Evolutionary conservation across 2,329 filamentous ascomycete genomes (phyloP).

Genomic region (Cryphonectria naterciae): DNA sequence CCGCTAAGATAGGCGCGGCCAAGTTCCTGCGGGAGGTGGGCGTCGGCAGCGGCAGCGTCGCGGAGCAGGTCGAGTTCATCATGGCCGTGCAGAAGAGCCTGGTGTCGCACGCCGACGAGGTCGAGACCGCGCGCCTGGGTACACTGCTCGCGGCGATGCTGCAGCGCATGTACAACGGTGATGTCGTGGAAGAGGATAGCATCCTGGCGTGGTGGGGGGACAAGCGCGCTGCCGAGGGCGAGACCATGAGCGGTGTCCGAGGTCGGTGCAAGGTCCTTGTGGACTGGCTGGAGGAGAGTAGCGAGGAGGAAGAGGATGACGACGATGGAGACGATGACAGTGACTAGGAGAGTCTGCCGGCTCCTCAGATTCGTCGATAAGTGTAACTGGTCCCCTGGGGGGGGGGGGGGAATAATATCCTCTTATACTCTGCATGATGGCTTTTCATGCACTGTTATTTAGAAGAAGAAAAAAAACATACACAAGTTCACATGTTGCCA

Average conservation of each 20-base stretch:
- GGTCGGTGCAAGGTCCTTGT: constrained; percentile 78
- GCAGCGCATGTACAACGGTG: constrained; percentile 83
- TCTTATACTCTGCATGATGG: background rate
- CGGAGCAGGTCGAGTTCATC: constrained; percentile 86
- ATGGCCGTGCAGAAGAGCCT: constrained; percentile 82
- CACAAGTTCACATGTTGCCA: background rate
- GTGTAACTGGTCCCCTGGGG: background rate
- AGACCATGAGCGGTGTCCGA: constrained; percentile 71
- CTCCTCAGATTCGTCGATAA: background rate
- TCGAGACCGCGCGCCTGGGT: constrained; percentile 52
- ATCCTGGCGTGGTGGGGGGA: constrained; percentile 90
- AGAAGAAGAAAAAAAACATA: too few relatives aligned
- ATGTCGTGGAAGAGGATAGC: constrained; percentile 87
- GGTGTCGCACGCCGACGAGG: constrained; percentile 56
- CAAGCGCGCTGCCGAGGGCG: constrained; percentile 65
- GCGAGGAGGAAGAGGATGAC: constrained; percentile 70
- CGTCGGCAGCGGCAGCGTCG: constrained; percentile 64
- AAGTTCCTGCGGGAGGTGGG: constrained; percentile 64
- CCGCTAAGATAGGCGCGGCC: constrained; percentile 54
- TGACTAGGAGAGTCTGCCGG: constrained; percentile 20
- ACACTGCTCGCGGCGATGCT: constrained; percentile 76
- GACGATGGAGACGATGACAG: constrained; percentile 62
- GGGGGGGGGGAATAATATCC: too few relatives aligned
- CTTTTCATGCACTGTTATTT: background rate
- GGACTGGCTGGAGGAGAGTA: constrained; percentile 80